Evolutionary conservation across 2,329 filamentous ascomycete species (phyloP).

Genomic region (Sporothrix protearum): DNA sequence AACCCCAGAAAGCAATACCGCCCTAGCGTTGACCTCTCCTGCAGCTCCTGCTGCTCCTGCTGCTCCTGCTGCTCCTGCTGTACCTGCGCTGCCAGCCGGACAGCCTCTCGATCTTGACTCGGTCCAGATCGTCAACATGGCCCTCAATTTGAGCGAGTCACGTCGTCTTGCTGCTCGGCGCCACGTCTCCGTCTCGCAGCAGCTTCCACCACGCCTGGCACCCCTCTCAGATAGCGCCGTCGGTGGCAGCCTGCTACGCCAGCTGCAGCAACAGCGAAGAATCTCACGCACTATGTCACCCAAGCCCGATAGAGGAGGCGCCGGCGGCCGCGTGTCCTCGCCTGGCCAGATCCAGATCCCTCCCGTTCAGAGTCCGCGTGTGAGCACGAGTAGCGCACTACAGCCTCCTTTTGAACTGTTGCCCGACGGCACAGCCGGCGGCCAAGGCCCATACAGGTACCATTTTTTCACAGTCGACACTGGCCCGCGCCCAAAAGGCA

Average conservation of each 20-base stretch:
- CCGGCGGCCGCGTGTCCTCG: conserved; percentile 31
- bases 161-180: conserved; percentile 61
- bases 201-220: conserved; percentile 48
- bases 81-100: neutral
- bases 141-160: conserved; percentile 81
- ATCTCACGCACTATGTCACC: conserved; percentile 61
- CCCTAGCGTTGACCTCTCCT: neutral
- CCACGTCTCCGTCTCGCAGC: conserved; percentile 52
- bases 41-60: too few species aligned
- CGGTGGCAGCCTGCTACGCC: conserved; percentile 61
- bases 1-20: conserved; percentile 17
- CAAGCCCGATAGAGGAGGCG: conserved; percentile 43
- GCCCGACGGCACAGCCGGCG: conserved; percentile 36
- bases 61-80: neutral
- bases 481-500: conserved; percentile 78
- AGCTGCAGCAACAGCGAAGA: conserved; percentile 68
- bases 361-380: conserved; percentile 30
- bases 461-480: conserved; percentile 76
- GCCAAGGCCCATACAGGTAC: conserved; percentile 50
- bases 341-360: neutral
- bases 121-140: conserved; percentile 88
- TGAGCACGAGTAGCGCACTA: conserved; percentile 44
- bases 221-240: conserved; percentile 52
- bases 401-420: conserved; percentile 36
- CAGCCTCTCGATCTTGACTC: conserved; percentile 64